Conservation (phyloP, 352 stramenopile genomes). For the Globisporangium uncinulatum region DNA sequence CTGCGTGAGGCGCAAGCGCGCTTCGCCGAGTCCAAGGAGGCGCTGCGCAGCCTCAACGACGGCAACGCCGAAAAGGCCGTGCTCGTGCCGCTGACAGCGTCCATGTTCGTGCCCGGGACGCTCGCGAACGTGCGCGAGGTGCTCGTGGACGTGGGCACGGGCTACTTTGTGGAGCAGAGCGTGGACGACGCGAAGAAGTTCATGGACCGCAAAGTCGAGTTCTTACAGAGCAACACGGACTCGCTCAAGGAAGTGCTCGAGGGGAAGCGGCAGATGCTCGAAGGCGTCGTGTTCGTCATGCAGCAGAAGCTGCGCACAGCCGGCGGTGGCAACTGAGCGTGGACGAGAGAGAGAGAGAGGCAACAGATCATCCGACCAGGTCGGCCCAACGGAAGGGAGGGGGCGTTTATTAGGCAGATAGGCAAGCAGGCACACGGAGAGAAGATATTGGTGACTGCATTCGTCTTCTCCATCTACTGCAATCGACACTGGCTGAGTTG, state of each 20-base stretch:
- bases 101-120: conserved; percentile 91
- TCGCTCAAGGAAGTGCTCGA: conserved; percentile 88
- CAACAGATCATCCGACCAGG: background rate
- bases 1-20: conserved; percentile 72
- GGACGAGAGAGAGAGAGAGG: background rate
- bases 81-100: conserved; percentile 94
- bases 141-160: conserved; percentile 93
- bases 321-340: conserved; percentile 2
- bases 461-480: no score
- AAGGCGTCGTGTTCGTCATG: conserved; percentile 79
- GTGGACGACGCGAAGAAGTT: conserved; percentile 86
- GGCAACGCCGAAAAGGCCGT: conserved; percentile 75
- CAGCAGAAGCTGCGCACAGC: conserved; percentile 75
- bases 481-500: no score
- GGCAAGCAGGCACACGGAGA: background rate
- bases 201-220: conserved; percentile 90
- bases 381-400: background rate
- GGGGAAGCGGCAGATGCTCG: conserved; percentile 75
- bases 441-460: no score
- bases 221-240: conserved; percentile 92
- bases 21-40: conserved; percentile 77
- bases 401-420: conserved; percentile 11
- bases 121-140: conserved; percentile 84
- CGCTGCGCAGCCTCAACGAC: conserved; percentile 49
- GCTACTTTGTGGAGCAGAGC: conserved; percentile 93